phyloP scores from a whole-genome alignment of 169 alveolate genomes.

The Eimeria nieschulzi region DNA sequence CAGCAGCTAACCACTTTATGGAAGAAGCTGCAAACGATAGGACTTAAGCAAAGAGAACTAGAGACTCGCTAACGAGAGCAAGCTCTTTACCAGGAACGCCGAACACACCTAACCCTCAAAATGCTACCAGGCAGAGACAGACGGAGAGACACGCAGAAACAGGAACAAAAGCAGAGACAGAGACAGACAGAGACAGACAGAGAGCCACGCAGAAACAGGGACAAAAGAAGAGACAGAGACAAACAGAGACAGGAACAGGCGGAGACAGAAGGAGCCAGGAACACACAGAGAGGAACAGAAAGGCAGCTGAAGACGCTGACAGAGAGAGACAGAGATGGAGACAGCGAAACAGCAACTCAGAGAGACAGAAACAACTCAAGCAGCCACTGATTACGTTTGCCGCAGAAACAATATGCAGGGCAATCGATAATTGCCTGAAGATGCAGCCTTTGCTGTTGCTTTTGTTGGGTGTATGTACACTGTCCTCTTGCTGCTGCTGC shows the following conservation, averaged over 20 bases:
- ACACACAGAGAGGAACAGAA: not conserved
- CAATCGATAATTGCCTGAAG: conserved; percentile 32
- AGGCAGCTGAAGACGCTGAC: not conserved
- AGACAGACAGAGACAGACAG: too few relatives aligned
- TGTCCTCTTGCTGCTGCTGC: conserved; percentile 21
- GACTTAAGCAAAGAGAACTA: too few relatives aligned
- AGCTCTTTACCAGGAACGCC: too few relatives aligned
- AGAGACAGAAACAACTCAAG: not conserved
- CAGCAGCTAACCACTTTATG: too few relatives aligned
- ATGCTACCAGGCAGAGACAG: too few relatives aligned
- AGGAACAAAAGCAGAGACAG: too few relatives aligned
- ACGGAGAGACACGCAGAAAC: too few relatives aligned
- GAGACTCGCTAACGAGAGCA: too few relatives aligned
- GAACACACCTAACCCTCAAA: too few relatives aligned
- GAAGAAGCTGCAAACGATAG: too few relatives aligned
- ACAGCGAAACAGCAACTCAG: too few relatives aligned
- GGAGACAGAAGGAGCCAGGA: not conserved
- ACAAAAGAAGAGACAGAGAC: not conserved
- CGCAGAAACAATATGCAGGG: conserved; percentile 43
- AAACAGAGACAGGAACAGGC: not conserved
- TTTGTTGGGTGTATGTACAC: not conserved
- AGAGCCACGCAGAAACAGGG: too few relatives aligned
- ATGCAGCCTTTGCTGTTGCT: not conserved
- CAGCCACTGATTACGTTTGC: not conserved
- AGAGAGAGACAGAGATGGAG: not conserved